phyloP scores from a whole-genome alignment of 306 rosid species.

The Hippophae tibetana region DNA sequence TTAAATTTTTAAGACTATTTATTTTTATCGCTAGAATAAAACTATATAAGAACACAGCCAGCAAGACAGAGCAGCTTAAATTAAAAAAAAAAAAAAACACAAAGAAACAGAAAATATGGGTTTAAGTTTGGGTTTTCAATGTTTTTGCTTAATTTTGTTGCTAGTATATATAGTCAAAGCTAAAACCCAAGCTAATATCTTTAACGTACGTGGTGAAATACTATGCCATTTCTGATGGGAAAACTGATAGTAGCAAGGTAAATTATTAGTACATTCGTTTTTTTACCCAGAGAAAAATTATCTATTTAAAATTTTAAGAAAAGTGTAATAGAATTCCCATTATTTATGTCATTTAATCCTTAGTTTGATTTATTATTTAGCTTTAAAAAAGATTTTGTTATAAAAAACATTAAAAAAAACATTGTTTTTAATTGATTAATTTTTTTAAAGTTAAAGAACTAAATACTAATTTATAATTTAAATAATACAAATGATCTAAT shows the following conservation, averaged over 20 bases:
- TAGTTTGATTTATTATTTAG: no score
- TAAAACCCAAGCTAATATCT: constrained; percentile 3
- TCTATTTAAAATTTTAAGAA: no score
- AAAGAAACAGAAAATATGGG: constrained; percentile 1
- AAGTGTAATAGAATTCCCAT: no score
- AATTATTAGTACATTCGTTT: background rate
- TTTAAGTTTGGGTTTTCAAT: background rate
- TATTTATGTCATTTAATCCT: no score
- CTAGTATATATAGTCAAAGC: background rate
- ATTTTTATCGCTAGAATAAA: background rate
- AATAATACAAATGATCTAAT: no score
- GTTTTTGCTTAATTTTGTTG: constrained; percentile 10
- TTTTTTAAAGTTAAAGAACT: no score
- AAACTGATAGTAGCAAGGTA: constrained; percentile 24
- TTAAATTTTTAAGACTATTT: background rate
- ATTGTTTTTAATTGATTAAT: no score
- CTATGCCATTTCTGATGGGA: constrained; percentile 22
- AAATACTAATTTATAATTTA: no score
- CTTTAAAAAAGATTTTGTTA: no score
- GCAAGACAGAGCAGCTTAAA: background rate
- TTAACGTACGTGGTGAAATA: constrained; percentile 4
- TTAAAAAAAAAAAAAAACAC: background rate
- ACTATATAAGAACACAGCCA: background rate
- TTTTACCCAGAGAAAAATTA: background rate
- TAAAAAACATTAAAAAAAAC: no score